phyloP scores from a whole-genome alignment of 495 filamentous ascomycete genomes.

The Neurospora hispaniola region DNA sequence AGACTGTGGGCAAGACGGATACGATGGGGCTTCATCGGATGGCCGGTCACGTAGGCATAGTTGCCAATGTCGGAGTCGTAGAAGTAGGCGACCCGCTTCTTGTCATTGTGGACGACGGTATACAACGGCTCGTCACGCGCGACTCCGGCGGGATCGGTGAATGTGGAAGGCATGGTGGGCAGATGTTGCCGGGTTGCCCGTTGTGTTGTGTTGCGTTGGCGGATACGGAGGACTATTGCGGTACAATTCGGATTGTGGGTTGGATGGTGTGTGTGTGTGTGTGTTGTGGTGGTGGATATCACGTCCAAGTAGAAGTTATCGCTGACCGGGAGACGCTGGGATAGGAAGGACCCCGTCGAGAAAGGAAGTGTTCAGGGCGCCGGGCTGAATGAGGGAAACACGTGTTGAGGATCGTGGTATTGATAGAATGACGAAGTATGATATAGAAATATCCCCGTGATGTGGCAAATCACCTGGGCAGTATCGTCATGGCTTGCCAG shows the following conservation, averaged over 20 bases:
- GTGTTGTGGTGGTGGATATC: not conserved
- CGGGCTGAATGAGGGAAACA: too few relatives aligned
- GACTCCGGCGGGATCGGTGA: conserved; percentile 24
- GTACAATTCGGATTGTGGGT: not conserved
- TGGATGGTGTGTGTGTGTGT: not conserved
- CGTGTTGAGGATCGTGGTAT: not conserved
- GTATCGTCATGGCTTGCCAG: not conserved
- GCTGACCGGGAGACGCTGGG: not conserved
- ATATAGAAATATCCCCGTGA: not conserved
- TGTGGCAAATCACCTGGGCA: not conserved
- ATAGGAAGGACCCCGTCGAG: not conserved
- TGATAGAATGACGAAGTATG: not conserved
- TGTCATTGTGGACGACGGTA: conserved; percentile 18
- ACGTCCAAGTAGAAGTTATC: not conserved
- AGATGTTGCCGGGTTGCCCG: not conserved
- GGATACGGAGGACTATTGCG: not conserved
- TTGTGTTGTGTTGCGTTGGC: not conserved
- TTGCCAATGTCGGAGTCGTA: conserved; percentile 97
- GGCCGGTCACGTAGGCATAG: conserved; percentile 92
- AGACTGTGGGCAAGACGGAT: conserved; percentile 94
- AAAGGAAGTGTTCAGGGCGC: not conserved
- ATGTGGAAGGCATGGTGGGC: conserved; percentile 12
- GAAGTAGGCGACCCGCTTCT: conserved; percentile 85
- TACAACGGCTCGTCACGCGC: conserved; percentile 23
- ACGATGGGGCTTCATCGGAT: conserved; percentile 98